Evolutionary conservation across 2,329 filamentous ascomycete genomes (phyloP), one percentile per base, ranked within the genome.

Genomic region (Aspergillus persii): DNA sequence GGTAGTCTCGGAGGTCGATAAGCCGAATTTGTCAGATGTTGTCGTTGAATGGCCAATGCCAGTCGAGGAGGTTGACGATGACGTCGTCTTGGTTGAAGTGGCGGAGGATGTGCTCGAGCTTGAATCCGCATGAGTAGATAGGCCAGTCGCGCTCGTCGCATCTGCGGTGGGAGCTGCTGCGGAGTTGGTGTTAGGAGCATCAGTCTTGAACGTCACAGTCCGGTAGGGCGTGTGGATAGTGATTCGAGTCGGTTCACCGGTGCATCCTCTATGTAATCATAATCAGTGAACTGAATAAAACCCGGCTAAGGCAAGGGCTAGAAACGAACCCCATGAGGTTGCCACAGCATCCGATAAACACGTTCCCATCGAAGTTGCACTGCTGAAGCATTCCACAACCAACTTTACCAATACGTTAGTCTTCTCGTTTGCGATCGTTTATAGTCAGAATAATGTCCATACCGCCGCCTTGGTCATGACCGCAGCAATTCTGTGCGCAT

Each of bases 301-400:
- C 11, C 33, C 6, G 12, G 41, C 2, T 3, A 1, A 11, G 8
- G 11, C 4, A 3, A 53, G 3, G 33, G 7, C 9, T 8, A 5
- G 33, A n/a, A 41, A 50, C 31, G 2, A 41, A 61, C 56, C 56
- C 52, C 2, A 48, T 27, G 5, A 55, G 8, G 6, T 52, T 57
- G 15, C 27, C 47, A 39, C 60, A 62, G 23, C 60, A 62, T 23
- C 60, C 60, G 8, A 62, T 50, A n/a, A 62, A 62, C 2, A 62
- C 60, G 23, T 62, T 56, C 4, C 58, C 60, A 1, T 41, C 2
- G 39, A 62, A 60, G 4, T 56, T 29, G 49, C 60, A 62, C 2
- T 50, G 54, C 27, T 58, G 54, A 1, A 30, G 6, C n/a, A 62
- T 48, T 1, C 53, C 55, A 31, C 60, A 62, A 4, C 60, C 60